phyloP scores from a whole-genome alignment of 495 filamentous ascomycete genomes.

The Polyplosphaeria fusca region DNA sequence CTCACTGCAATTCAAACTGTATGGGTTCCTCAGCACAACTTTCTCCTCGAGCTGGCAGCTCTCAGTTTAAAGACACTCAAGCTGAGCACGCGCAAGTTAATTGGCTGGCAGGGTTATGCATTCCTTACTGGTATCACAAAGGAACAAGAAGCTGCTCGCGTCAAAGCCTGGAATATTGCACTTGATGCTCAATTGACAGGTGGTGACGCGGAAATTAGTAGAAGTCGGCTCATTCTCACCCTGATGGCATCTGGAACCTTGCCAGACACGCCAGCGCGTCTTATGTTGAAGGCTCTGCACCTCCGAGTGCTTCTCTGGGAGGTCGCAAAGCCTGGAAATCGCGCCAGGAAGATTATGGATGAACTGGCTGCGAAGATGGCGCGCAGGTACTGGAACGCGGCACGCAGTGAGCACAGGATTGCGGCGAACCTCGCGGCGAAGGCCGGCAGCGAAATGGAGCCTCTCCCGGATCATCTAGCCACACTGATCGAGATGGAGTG shows the following conservation, averaged over 20 bases:
- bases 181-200: slow-evolving; percentile 94
- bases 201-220: slow-evolving; percentile 85
- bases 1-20: slow-evolving; percentile 91
- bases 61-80: slow-evolving; percentile 76
- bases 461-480: slow-evolving; percentile 71
- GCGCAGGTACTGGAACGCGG: slow-evolving; percentile 74
- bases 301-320: slow-evolving; percentile 85
- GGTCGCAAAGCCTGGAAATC: slow-evolving; percentile 61
- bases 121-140: slow-evolving; percentile 73
- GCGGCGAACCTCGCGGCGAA: slow-evolving; percentile 20
- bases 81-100: slow-evolving; percentile 70
- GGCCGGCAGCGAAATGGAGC: slow-evolving; percentile 52
- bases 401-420: slow-evolving; percentile 58
- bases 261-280: slow-evolving; percentile 73
- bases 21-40: slow-evolving; percentile 84
- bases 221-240: slow-evolving; percentile 79
- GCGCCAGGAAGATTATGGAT: slow-evolving; percentile 59
- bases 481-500: slow-evolving; percentile 71
- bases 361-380: slow-evolving; percentile 65
- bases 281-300: slow-evolving; percentile 92
- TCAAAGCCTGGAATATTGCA: slow-evolving; percentile 93
- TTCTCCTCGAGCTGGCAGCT: slow-evolving; percentile 79
- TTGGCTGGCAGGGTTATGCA: slow-evolving; percentile 73
- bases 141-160: slow-evolving; percentile 79
- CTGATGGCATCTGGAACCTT: slow-evolving; percentile 85